Conservation (phyloP, 163 green algal species). For the Volvox carteri region DNA sequence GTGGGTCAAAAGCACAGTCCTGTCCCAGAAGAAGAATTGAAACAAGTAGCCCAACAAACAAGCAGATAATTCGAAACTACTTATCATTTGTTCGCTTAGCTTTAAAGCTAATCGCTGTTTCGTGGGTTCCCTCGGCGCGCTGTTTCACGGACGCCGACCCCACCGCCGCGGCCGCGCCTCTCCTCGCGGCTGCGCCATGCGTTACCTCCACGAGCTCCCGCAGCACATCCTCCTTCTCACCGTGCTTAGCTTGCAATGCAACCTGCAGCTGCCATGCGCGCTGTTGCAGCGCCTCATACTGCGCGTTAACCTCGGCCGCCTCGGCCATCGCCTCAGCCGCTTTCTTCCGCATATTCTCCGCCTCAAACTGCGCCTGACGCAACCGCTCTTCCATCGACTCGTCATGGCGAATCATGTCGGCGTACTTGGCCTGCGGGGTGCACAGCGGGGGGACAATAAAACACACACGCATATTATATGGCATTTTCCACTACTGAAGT, state of each 20-base stretch:
- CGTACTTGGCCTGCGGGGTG: conserved; percentile 45
- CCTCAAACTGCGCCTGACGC: conserved; percentile 36
- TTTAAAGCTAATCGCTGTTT: neutral
- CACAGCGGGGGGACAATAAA: too few species aligned
- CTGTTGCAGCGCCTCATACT: conserved; percentile 37
- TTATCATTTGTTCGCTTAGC: neutral
- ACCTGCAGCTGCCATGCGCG: conserved; percentile 44
- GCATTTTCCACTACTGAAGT: too few species aligned
- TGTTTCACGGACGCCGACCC: neutral
- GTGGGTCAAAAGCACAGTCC: too few species aligned
- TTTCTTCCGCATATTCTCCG: conserved; percentile 8
- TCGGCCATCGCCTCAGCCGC: conserved; percentile 11
- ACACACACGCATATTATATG: too few species aligned
- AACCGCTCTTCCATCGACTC: conserved; percentile 40
- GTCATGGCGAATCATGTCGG: conserved; percentile 45
- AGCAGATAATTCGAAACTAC: neutral
- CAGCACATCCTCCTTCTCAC: conserved; percentile 41
- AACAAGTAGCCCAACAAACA: neutral
- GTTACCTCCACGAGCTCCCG: conserved; percentile 41
- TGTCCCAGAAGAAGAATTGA: too few species aligned
- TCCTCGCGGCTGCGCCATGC: neutral
- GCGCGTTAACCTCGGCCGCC: conserved; percentile 26
- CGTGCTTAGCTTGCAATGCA: conserved; percentile 19
- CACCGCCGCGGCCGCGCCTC: neutral
- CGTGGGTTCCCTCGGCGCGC: neutral